These are phyloP conservation scores for Paramecium bursaria DNA, from an alignment of 73 alveolate species.

Conservation along the genomic window DNA sequence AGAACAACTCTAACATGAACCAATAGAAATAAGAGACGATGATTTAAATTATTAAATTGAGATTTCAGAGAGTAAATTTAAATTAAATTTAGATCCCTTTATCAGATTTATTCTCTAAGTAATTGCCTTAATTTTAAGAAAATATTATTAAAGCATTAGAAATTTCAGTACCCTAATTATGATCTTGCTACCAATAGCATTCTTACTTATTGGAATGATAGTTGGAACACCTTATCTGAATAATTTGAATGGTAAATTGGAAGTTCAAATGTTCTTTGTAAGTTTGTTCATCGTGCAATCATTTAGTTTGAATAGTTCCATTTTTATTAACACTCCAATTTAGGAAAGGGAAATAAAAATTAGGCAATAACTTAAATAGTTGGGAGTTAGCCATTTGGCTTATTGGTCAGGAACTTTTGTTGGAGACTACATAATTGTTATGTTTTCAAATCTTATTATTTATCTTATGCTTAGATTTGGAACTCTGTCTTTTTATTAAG, in stretches of 20 bases:
- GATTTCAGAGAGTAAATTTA: too few relatives aligned
- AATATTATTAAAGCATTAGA: not conserved
- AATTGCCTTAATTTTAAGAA: not conserved
- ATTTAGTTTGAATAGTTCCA: slow-evolving; percentile 34
- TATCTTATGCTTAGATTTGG: not conserved
- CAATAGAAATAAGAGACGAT: too few relatives aligned
- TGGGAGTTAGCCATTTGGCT: not conserved
- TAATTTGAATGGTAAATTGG: not conserved
- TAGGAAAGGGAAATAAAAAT: slow-evolving; percentile 53
- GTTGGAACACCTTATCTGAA: not conserved
- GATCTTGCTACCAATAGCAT: slow-evolving; percentile 2
- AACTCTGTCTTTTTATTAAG: too few relatives aligned
- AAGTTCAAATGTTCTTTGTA: not conserved
- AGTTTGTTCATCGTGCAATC: slow-evolving; percentile 19
- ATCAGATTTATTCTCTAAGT: not conserved
- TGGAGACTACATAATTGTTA: slow-evolving; percentile 24
- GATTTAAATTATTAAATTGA: too few relatives aligned
- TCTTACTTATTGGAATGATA: not conserved
- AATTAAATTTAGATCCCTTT: too few relatives aligned
- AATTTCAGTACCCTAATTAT: not conserved
- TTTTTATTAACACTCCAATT: slow-evolving; percentile 25
- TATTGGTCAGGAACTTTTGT: slow-evolving; percentile 13
- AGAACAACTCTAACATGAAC: too few relatives aligned
- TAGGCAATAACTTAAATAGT: slow-evolving; percentile 19
- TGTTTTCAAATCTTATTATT: too few relatives aligned